Evolutionary conservation across 2,329 filamentous ascomycete genomes (phyloP).

Genomic region (Nectriaceae sp.): DNA sequence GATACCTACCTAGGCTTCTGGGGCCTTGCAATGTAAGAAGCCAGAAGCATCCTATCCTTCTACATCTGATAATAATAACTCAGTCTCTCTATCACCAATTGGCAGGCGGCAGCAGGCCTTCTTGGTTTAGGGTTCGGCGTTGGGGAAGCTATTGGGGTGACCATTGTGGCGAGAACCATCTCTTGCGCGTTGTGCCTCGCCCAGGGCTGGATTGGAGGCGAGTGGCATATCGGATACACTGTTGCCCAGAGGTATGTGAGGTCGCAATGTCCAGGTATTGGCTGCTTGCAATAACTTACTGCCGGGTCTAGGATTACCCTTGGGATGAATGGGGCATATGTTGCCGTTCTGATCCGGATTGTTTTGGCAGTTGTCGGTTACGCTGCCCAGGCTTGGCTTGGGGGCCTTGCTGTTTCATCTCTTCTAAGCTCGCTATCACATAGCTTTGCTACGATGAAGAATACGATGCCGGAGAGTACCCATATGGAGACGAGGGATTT

Average conservation of each 20-base stretch:
- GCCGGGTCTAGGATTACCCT: background rate
- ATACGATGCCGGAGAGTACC: background rate
- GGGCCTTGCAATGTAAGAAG: background rate
- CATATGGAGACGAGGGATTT: conserved; percentile 1
- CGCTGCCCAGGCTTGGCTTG: background rate
- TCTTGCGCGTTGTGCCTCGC: conserved; percentile 17
- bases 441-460: background rate
- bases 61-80: background rate
- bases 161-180: conserved; percentile 1
- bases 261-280: background rate
- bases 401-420: background rate
- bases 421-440: background rate
- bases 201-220: conserved; percentile 27
- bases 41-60: background rate
- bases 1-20: background rate
- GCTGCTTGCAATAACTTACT: background rate
- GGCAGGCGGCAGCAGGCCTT: background rate
- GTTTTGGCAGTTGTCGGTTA: conserved; percentile 2
- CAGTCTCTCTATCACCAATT: background rate
- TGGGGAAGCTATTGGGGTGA: background rate
- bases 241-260: conserved; percentile 38
- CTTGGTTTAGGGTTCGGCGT: background rate
- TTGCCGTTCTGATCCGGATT: background rate
- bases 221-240: conserved; percentile 40
- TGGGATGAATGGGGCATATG: background rate